Evolutionary conservation across 495 filamentous ascomycete species (phyloP), one percentile per base, ranked within the genome.

Genomic region (Neurospora hispaniola): DNA sequence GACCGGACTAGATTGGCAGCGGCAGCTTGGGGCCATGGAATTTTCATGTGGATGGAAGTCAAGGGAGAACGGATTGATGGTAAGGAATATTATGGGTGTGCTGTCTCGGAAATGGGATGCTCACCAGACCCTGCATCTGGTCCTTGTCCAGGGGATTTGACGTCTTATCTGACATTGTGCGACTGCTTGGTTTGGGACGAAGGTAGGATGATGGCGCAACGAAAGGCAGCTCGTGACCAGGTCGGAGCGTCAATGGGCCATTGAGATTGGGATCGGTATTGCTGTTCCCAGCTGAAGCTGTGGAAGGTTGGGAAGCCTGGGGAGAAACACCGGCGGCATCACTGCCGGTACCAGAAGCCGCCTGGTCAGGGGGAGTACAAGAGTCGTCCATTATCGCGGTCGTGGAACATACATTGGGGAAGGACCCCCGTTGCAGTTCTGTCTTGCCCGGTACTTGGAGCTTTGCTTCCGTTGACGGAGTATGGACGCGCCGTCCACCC

Each of bases 91-190:
- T 70, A 74, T 42, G 79, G 73, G 74, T 81, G 54, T 66, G 54
- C 54, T 35, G 76, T 79, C 77, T 79, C 76, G 76, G 77, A 69
- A 72, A 43, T 66, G 41, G 10, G 46, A 73, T 73, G 86, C 92
- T 88, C 82, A 98, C 95, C 88, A 98, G 88, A 79, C 92, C 95
- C 82, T 95, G 91, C 83, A 91, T 88, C 85, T 98, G 95, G 84
- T 97, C 95, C 82, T 88, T 89, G 82, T 98, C 94, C 74, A 97
- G 86, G 75, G 89, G 88, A 83, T 86, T 91, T 83, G 92, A 85
- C 78, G 89, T 85, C 80, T 87, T 86, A 71, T 86, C 82, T 74
- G 87, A 78, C 78, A 84, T 82, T 78, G 83, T 81, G 78, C 80
- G 84, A 80, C 79, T 82, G 75, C 75, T 82, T 77, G 85, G 81